Evolutionary conservation across 108 stramenopile species (phyloP), one percentile per base, ranked within the genome.

Genomic region (Fistulifera pelliculosa): DNA sequence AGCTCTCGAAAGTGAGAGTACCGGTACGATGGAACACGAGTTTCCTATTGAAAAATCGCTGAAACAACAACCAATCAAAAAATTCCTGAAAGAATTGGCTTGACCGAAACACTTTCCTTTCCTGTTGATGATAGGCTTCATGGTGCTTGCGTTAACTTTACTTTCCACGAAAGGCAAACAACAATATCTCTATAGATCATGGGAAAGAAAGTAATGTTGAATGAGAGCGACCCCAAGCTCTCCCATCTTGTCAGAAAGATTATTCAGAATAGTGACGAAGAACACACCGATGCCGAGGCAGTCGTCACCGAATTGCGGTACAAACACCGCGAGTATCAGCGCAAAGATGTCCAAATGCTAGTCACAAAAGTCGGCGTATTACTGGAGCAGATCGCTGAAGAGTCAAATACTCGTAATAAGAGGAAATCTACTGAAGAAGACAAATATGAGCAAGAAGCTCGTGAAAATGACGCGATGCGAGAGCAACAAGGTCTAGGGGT

Each of bases 181-280:
- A n/a, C n/a, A n/a, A n/a, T n/a, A n/a, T n/a, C n/a, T n/a, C n/a
- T n/a, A n/a, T n/a, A n/a, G n/a, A 47, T 47, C 44, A 35, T 35
- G 31, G 31, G 31, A 35, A 35, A 35, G 31, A 35, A 35, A 35
- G 8, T 35, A 6, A 8, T 35, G 31, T 3, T 35, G n/a, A n/a
- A n/a, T 8, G 31, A 35, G 31, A 35, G 8, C 31, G 77, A 79
- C 56, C 57, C 60, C 15, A 79, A 79, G 56, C 61, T 79, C 24
- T 25, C 57, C 10, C 77, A 79, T 65, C 50, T 79, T 24, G 65
- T 79, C 16, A 44, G 51, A 21, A 79, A 79, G 47, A 64, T 62
- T 21, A 13, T 70, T n/a, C 35, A 47, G 14, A 43, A 42, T 11
- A 42, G 18, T 8, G 59, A 55, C 25, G 52, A 48, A 19, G 44